Conservation (phyloP, 2,329 filamentous ascomycete species). For the Pyrenophora teres region DNA sequence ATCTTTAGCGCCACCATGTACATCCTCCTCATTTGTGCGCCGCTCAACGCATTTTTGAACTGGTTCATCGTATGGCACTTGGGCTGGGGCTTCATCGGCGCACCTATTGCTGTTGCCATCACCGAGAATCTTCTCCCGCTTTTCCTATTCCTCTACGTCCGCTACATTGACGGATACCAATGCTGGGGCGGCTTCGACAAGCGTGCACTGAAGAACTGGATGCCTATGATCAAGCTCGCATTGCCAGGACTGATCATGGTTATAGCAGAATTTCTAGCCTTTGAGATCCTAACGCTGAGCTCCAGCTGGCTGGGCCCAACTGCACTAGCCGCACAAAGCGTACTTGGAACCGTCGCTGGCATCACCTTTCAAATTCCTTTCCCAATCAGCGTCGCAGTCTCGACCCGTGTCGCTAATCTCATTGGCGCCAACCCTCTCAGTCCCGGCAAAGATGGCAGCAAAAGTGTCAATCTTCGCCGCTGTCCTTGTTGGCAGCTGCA, state of each 20-base stretch:
- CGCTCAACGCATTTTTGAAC: conserved; percentile 79
- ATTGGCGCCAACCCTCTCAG: conserved; percentile 84
- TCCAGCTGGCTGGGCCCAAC: conserved; percentile 78
- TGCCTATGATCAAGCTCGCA: conserved; percentile 83
- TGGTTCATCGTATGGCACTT: conserved; percentile 75
- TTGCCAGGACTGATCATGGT: conserved; percentile 93
- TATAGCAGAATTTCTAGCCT: conserved; percentile 89
- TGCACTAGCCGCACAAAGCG: conserved; percentile 84
- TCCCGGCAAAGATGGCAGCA: conserved; percentile 79
- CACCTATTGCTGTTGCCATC: conserved; percentile 75
- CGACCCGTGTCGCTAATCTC: conserved; percentile 86
- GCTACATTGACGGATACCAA: conserved; percentile 70
- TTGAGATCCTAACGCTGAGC: conserved; percentile 86
- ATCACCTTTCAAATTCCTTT: conserved; percentile 93
- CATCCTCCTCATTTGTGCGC: conserved; percentile 80
- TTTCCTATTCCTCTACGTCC: conserved; percentile 74
- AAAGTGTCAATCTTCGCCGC: conserved; percentile 73
- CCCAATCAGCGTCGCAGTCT: conserved; percentile 84
- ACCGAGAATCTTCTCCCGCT: conserved; percentile 76
- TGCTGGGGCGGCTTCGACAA: conserved; percentile 82
- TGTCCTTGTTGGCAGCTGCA: conserved; percentile 75
- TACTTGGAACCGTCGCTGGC: conserved; percentile 76
- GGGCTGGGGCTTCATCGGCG: conserved; percentile 68
- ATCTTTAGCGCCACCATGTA: conserved; percentile 84
- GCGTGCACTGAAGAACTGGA: conserved; percentile 74